Percentiles rank a stretch among this genome's conserved stretches.
Conservation (phyloP, 805 yeast species). For the Sugiyamaella floridensis region DNA sequence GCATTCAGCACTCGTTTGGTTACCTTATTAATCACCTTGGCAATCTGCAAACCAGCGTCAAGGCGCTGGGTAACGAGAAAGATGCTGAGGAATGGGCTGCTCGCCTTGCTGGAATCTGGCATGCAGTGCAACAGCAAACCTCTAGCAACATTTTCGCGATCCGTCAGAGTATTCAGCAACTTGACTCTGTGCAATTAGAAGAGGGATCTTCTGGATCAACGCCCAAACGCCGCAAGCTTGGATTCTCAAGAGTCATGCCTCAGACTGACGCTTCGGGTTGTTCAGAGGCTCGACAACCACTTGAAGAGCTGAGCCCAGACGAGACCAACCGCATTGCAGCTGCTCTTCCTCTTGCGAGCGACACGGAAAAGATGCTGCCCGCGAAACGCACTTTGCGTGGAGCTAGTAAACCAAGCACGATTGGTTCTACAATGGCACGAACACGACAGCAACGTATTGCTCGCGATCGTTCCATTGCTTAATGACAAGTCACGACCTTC, state of each 20-base stretch:
- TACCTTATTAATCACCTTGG: conserved; percentile 1
- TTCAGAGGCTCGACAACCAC: conserved; percentile 2
- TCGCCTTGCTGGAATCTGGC: neutral
- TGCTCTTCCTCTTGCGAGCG: neutral
- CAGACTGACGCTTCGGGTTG: conserved; percentile 5
- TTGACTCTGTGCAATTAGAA: neutral
- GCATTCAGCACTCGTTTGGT: conserved; percentile 1
- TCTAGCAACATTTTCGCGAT: neutral
- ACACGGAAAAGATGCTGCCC: neutral
- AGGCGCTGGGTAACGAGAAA: neutral
- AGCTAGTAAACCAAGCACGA: neutral
- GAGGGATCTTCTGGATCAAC: conserved; percentile 1
- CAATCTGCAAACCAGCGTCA: neutral
- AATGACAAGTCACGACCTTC: neutral
- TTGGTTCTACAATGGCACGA: neutral
- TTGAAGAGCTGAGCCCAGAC: conserved; percentile 3
- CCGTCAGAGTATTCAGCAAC: neutral
- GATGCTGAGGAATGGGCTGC: neutral
- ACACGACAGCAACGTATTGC: neutral
- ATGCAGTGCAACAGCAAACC: neutral
- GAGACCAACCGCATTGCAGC: neutral
- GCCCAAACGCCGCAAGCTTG: conserved; percentile 7
- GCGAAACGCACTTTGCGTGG: neutral
- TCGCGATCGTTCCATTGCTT: neutral
- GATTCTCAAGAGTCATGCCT: conserved; percentile 12